These are phyloP conservation scores for Trichoderma atroviride DNA, from an alignment of 2,329 filamentous ascomycete genomes.

Conservation along the genomic window DNA sequence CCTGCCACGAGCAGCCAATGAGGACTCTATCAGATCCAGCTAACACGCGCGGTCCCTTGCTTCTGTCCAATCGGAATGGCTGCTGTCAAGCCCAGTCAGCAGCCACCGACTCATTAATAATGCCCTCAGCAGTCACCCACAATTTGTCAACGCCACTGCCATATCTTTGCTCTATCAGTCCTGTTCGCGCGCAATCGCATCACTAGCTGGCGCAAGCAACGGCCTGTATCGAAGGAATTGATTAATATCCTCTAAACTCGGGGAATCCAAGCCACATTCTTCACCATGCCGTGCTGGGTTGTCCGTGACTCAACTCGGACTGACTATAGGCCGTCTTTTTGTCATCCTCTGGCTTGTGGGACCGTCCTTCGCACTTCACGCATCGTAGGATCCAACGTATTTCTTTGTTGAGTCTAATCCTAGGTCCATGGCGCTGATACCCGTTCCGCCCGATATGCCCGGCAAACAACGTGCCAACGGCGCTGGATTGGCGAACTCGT, in stretches of 20 bases:
- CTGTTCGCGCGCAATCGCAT: not conserved
- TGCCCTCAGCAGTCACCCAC: not conserved
- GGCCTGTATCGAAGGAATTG: not conserved
- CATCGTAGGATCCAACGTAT: not conserved
- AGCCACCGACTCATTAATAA: conserved; percentile 23
- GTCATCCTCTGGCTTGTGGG: not conserved
- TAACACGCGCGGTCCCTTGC: not conserved
- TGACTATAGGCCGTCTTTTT: conserved; percentile 13
- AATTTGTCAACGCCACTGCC: conserved; percentile 3
- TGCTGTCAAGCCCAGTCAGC: conserved; percentile 4
- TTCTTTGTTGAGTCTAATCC: not conserved
- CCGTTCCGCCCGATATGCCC: conserved; percentile 7
- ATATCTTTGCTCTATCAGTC: not conserved
- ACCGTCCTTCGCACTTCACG: not conserved
- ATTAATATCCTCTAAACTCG: not conserved
- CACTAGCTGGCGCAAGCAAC: not conserved
- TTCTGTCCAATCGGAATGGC: conserved; percentile 4
- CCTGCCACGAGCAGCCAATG: not conserved
- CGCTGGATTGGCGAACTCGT: not conserved
- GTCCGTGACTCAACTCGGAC: conserved; percentile 20
- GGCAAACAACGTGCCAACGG: not conserved
- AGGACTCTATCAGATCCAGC: not conserved
- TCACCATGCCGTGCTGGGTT: not conserved
- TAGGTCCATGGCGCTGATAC: not conserved
- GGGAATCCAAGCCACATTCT: not conserved